phyloP scores from a whole-genome alignment of 75 land plant genomes.

The Isoetes taiwanensis region DNA sequence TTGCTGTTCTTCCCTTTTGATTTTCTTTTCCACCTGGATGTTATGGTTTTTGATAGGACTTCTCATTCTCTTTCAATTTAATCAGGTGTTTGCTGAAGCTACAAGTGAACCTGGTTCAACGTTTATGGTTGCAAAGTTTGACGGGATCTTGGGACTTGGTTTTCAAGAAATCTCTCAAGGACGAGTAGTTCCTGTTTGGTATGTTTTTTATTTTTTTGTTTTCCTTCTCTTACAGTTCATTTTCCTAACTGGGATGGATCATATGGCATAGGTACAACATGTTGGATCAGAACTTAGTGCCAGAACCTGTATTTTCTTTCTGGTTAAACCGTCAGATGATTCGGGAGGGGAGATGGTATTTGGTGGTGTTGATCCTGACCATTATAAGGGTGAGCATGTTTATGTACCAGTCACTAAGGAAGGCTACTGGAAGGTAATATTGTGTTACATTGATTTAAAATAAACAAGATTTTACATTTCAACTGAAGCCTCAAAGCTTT shows the following conservation, averaged over 20 bases:
- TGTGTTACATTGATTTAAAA: too few species aligned
- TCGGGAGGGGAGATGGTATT: conserved; percentile 85
- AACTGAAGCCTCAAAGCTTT: too few species aligned
- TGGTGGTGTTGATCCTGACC: conserved; percentile 85
- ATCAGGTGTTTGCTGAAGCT: conserved; percentile 70
- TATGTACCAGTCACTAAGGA: conserved; percentile 79
- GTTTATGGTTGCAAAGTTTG: conserved; percentile 68
- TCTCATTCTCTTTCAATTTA: too few species aligned
- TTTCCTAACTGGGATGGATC: too few species aligned
- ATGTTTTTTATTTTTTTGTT: background rate
- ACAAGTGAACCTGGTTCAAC: conserved; percentile 60
- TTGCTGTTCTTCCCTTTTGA: too few species aligned
- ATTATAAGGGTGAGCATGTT: conserved; percentile 73
- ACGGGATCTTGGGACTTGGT: conserved; percentile 91
- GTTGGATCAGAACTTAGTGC: conserved; percentile 72
- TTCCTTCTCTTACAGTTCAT: too few species aligned
- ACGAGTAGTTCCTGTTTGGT: conserved; percentile 70
- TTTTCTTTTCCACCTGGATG: too few species aligned
- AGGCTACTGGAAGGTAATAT: conserved; percentile 98
- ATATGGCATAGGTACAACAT: conserved; percentile 85
- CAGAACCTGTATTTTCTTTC: conserved; percentile 85
- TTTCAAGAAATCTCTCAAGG: conserved; percentile 80
- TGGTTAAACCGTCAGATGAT: conserved; percentile 78
- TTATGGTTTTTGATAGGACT: too few species aligned
- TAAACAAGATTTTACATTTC: too few species aligned